Evolutionary conservation across 2,329 filamentous ascomycete genomes (phyloP).

Genomic region (Plenodomus biglobosus): DNA sequence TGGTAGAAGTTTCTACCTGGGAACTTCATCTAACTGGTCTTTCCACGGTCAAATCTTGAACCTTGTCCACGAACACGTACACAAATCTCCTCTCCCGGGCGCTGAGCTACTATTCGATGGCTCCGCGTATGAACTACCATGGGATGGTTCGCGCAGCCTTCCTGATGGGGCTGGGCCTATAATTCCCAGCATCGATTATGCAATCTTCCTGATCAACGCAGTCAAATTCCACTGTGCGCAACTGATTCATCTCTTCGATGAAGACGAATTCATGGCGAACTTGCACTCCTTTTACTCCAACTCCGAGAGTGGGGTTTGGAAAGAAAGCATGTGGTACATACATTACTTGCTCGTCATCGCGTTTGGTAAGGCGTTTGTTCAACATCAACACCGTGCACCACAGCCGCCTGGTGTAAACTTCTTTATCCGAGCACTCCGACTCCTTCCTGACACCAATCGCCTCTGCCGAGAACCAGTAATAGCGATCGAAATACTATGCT

Average conservation of each 20-base stretch:
- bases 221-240: slow-evolving; percentile 60
- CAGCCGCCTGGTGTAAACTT: slow-evolving; percentile 58
- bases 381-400: slow-evolving; percentile 33
- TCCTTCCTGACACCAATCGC: slow-evolving; percentile 53
- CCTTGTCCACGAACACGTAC: slow-evolving; percentile 52
- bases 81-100: slow-evolving; percentile 48
- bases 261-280: slow-evolving; percentile 53
- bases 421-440: slow-evolving; percentile 63
- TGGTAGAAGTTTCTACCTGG: slow-evolving; percentile 48
- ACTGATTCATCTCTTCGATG: slow-evolving; percentile 58
- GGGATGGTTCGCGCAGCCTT: slow-evolving; percentile 48
- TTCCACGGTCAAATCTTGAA: slow-evolving; percentile 55
- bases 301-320: slow-evolving; percentile 25
- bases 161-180: slow-evolving; percentile 38
- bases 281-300: slow-evolving; percentile 48
- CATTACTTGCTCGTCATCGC: slow-evolving; percentile 58
- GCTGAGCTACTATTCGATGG: slow-evolving; percentile 55
- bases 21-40: slow-evolving; percentile 60
- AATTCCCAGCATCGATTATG: slow-evolving; percentile 56
- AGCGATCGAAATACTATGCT: slow-evolving; percentile 55
- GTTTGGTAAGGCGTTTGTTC: slow-evolving; percentile 58
- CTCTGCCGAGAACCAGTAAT: slow-evolving; percentile 49
- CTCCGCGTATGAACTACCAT: slow-evolving; percentile 55
- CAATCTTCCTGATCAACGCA: slow-evolving; percentile 57
- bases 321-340: slow-evolving; percentile 52